A percentile compares a stretch with the other conserved stretches of the same genome.
phyloP scores from a whole-genome alignment of 805 yeast genomes.

The Wickerhamiella domercqiae region DNA sequence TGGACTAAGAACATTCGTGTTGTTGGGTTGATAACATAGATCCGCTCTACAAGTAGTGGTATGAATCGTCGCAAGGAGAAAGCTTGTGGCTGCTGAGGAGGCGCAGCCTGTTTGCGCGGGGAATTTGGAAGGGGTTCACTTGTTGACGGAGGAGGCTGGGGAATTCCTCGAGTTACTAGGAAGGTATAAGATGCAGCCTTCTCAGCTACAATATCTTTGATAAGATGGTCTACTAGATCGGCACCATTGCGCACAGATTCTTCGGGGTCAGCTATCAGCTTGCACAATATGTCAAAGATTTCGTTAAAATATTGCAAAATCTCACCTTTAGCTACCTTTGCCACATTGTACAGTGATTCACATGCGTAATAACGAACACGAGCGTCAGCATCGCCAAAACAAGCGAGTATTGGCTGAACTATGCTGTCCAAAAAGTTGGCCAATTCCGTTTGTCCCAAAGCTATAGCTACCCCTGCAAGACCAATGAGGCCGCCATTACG shows the following conservation, averaged over 20 bases:
- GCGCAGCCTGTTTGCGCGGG: slow-evolving; percentile 21
- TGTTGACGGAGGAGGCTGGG: slow-evolving; percentile 41
- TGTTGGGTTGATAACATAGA: slow-evolving; percentile 83
- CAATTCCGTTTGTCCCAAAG: slow-evolving; percentile 69
- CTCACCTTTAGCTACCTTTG: slow-evolving; percentile 94
- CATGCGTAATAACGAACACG: slow-evolving; percentile 94
- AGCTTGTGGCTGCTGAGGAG: slow-evolving; percentile 37
- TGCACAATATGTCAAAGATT: slow-evolving; percentile 82
- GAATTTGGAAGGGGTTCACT: slow-evolving; percentile 35
- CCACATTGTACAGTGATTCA: slow-evolving; percentile 86
- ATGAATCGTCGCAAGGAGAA: slow-evolving; percentile 78
- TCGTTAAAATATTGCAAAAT: slow-evolving; percentile 83
- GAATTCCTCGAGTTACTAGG: slow-evolving; percentile 35
- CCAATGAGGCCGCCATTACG: slow-evolving; percentile 95
- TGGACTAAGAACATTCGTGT: slow-evolving; percentile 83
- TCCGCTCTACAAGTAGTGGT: slow-evolving; percentile 80
- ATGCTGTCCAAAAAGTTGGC: slow-evolving; percentile 72
- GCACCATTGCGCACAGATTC: slow-evolving; percentile 90
- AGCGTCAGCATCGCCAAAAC: slow-evolving; percentile 96
- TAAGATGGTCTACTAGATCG: slow-evolving; percentile 72
- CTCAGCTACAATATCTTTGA: slow-evolving; percentile 90
- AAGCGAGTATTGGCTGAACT: slow-evolving; percentile 83
- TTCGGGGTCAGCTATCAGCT: slow-evolving; percentile 79
- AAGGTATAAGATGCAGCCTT: slow-evolving; percentile 81
- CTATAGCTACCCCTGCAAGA: slow-evolving; percentile 88